Base-by-base conservation (phyloP, 257 asterid genomes). In the Haberlea rhodopensis region DNA sequence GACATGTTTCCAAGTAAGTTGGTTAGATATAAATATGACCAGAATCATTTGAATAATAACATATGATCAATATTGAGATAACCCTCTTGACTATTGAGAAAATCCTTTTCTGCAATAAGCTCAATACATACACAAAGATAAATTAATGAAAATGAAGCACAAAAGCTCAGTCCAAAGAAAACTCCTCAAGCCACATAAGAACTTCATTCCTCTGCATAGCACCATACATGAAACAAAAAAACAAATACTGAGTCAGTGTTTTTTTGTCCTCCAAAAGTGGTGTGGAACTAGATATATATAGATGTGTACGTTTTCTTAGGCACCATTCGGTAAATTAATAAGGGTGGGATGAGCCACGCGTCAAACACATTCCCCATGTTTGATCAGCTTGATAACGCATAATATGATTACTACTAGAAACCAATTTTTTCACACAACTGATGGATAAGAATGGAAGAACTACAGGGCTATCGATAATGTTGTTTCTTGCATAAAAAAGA, bases 151-250 rank as follows among this genome's bases (percentile, higher is more conserved):
- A 37, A 6, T 32, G 43, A 55, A 23, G 11, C 63, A 49, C 63
- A 57, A 46, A 51, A 37, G 32, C 59, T 77, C 74, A 81, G 21
- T 88, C 90, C 79, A 86, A 15, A 9, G 80, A 76, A 75, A 86
- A 91, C 59, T 86, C 87, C 65, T 86, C 87, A 29, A 91, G 90
- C 96, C 96, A 91, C 75, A 91, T 81, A 48, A 91, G 83, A 55
- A 88, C 90, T 76, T 91, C 98, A 60, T 88, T 88, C 85, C 96
- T 85, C 98, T 88, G 32, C 46, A 53, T 53, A 56, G 59, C 70
- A 56, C 1, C 24, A 40, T 4, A 64, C 43, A 56, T 13, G 15
- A 55, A 73, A 63, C 23, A 21, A 67, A 21, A 67, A 60, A 24
- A 53, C 66, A 75, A 25, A 69, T 53, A 16, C 23, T 1, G n/a